These are phyloP conservation scores for Theobroma grandiflorum DNA, from an alignment of 441 rosid genomes.

Conservation along the genomic window DNA sequence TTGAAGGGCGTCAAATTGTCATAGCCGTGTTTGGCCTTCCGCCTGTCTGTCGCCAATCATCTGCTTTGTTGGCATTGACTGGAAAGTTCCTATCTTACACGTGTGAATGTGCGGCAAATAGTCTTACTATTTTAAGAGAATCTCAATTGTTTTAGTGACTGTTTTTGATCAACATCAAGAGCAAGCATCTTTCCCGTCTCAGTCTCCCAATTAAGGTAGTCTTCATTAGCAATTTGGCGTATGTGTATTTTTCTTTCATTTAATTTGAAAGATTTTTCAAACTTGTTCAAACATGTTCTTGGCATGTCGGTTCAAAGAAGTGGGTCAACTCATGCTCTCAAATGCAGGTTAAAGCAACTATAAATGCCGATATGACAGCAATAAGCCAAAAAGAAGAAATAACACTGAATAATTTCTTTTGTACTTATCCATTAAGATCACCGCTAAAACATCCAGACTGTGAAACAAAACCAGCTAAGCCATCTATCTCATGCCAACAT, in stretches of 20 bases:
- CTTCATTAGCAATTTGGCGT: background rate
- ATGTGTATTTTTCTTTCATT: too few species aligned
- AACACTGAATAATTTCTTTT: background rate
- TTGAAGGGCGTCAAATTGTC: conserved; percentile 6
- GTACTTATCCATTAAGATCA: background rate
- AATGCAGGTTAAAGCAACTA: background rate
- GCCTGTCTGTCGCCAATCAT: conserved; percentile 5
- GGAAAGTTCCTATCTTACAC: background rate
- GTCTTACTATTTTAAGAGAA: background rate
- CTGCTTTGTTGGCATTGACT: background rate
- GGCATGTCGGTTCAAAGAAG: background rate
- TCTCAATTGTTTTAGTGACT: background rate
- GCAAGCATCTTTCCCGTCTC: background rate
- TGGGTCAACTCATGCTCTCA: background rate
- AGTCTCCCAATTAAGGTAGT: conserved; percentile 1
- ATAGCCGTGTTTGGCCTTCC: conserved; percentile 28
- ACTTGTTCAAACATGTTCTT: background rate
- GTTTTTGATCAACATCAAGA: background rate
- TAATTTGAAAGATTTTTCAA: background rate
- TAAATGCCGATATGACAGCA: background rate
- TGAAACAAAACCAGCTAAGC: background rate
- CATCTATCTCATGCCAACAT: background rate
- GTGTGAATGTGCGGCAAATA: background rate
- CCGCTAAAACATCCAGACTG: background rate
- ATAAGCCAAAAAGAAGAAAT: background rate